Percentiles rank a stretch among this genome's conserved stretches.
phyloP scores from a whole-genome alignment of 495 filamentous ascomycete genomes.

The Ramalina intermedia region DNA sequence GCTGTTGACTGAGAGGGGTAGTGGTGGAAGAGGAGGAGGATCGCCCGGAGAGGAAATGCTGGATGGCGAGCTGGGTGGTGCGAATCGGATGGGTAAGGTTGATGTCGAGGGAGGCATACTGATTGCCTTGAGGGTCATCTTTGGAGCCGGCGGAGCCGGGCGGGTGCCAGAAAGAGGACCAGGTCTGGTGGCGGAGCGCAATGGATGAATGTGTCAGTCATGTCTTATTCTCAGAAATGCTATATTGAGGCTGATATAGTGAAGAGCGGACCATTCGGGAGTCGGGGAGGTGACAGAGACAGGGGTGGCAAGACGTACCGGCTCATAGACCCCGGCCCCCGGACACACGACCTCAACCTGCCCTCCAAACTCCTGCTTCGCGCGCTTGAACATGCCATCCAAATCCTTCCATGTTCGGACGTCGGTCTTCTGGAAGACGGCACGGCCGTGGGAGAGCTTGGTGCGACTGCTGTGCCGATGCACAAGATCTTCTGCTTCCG shows the following conservation, averaged over 20 bases:
- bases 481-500: slow-evolving; percentile 45
- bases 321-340: slow-evolving; percentile 56
- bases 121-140: slow-evolving; percentile 29
- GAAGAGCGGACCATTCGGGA: neutral
- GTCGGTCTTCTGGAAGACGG: slow-evolving; percentile 48
- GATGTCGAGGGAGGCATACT: slow-evolving; percentile 48
- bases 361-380: slow-evolving; percentile 38
- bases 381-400: slow-evolving; percentile 40
- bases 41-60: slow-evolving; percentile 33
- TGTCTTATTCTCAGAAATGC: neutral
- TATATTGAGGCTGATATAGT: neutral
- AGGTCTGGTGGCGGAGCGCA: slow-evolving; percentile 24
- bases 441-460: slow-evolving; percentile 24
- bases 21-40: slow-evolving; percentile 24
- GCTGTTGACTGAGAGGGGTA: slow-evolving; percentile 18
- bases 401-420: slow-evolving; percentile 47
- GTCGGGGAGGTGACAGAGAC: neutral
- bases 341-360: slow-evolving; percentile 50
- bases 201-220: neutral
- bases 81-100: slow-evolving; percentile 59
- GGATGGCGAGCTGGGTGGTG: slow-evolving; percentile 48
- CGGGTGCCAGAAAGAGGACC: slow-evolving; percentile 53
- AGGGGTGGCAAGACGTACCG: slow-evolving; percentile 21
- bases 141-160: slow-evolving; percentile 35
- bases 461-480: slow-evolving; percentile 28